Evolutionary conservation across 495 filamentous ascomycete species (phyloP).

Genomic region (Lasiosphaeria ovina): DNA sequence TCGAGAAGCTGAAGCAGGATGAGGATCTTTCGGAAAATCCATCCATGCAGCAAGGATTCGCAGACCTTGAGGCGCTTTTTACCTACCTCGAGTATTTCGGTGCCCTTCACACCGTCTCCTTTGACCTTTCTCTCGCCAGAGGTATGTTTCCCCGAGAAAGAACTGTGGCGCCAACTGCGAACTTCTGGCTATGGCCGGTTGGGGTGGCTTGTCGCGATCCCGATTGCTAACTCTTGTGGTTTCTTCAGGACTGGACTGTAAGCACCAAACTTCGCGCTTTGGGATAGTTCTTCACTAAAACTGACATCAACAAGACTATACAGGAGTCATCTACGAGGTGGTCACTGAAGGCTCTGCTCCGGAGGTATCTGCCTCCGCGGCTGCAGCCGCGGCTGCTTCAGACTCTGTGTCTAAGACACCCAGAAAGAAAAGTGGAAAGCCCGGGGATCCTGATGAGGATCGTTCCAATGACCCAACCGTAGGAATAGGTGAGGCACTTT

Average conservation of each 20-base stretch:
- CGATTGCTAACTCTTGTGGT: no score
- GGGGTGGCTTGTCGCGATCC: no score
- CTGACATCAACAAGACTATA: conserved; percentile 61
- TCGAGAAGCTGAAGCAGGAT: conserved; percentile 61
- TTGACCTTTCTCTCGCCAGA: conserved; percentile 80
- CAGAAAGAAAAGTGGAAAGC: conserved; percentile 55
- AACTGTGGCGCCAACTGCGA: conserved; percentile 48
- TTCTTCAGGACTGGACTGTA: no score
- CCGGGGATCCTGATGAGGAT: conserved; percentile 66
- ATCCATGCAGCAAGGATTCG: conserved; percentile 65
- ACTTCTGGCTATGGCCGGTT: conserved; percentile 13
- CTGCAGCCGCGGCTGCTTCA: neutral
- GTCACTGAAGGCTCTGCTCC: conserved; percentile 37
- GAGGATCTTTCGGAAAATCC: conserved; percentile 34
- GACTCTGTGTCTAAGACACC: conserved; percentile 7
- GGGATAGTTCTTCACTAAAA: no score
- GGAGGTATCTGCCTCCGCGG: neutral
- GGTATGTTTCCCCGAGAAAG: conserved; percentile 62
- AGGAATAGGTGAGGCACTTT: conserved; percentile 47
- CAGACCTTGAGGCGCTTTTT: conserved; percentile 79
- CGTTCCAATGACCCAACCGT: conserved; percentile 64
- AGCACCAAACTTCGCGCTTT: no score
- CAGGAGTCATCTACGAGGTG: conserved; percentile 90
- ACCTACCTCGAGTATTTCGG: conserved; percentile 76
- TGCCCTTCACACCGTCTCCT: conserved; percentile 67